A percentile compares a stretch with the other conserved stretches of the same genome.
Conservation (phyloP, 495 filamentous ascomycete genomes). For the Gamarada debralockiae region DNA sequence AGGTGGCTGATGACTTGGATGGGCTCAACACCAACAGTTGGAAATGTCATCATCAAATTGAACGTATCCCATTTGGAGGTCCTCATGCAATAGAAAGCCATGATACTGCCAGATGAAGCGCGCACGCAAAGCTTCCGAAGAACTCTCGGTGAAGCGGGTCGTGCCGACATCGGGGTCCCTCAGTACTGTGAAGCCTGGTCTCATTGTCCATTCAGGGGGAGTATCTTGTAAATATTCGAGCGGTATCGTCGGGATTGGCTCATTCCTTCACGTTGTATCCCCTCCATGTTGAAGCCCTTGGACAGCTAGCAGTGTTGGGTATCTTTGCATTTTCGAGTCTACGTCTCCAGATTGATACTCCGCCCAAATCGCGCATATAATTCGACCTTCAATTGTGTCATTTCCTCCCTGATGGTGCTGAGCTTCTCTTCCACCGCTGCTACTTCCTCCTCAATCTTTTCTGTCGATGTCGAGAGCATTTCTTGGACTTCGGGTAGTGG, state of each 20-base stretch:
- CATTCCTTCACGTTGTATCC: not conserved
- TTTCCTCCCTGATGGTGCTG: constrained; percentile 69
- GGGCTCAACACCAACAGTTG: too few species aligned
- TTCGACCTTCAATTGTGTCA: constrained; percentile 81
- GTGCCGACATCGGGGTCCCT: too few species aligned
- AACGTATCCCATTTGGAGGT: too few species aligned
- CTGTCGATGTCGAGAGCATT: constrained; percentile 66
- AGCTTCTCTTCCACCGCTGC: constrained; percentile 72
- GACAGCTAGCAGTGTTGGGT: constrained; percentile 5
- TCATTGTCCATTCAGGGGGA: not conserved
- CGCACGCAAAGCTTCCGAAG: too few species aligned
- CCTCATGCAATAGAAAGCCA: too few species aligned
- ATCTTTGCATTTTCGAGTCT: constrained; percentile 17
- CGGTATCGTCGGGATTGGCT: not conserved
- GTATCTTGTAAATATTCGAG: not conserved
- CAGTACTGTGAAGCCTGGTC: too few species aligned
- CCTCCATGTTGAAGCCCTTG: not conserved
- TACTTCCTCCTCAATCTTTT: constrained; percentile 72
- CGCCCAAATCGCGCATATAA: constrained; percentile 92
- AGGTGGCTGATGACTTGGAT: too few species aligned
- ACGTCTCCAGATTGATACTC: constrained; percentile 94
- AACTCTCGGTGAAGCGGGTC: too few species aligned
- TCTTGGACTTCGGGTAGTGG: constrained; percentile 80
- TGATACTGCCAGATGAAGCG: too few species aligned
- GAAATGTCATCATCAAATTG: too few species aligned